Percentiles rank a stretch among this genome's conserved stretches.
Evolutionary conservation across 169 alveolate species (phyloP).

Genomic region (Cryptosporidium viatorum): DNA sequence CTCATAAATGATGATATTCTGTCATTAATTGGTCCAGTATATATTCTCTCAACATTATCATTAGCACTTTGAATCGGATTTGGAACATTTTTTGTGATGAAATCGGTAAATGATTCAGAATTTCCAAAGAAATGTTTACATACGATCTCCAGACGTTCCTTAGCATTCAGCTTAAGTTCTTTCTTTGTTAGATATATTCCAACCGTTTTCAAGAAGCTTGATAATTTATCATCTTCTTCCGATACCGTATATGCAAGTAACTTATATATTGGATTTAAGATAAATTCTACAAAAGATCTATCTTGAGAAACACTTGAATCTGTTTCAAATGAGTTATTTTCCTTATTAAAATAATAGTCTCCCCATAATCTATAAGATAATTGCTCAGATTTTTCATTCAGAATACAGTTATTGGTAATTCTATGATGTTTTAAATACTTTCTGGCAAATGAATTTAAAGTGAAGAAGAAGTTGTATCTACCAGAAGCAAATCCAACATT

Average conservation of each 20-base stretch:
- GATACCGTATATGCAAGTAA: conserved; percentile 93
- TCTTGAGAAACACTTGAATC: conserved; percentile 82
- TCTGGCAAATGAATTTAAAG: conserved; percentile 93
- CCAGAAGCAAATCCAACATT: conserved; percentile 97
- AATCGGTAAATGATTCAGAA: conserved; percentile 90
- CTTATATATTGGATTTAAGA: conserved; percentile 98
- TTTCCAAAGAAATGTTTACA: conserved; percentile 80
- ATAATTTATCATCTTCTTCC: conserved; percentile 94
- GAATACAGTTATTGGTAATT: conserved; percentile 3
- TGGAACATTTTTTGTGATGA: conserved; percentile 85
- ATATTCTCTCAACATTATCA: conserved; percentile 77
- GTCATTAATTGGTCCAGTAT: conserved; percentile 79
- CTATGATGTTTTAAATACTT: conserved; percentile 79
- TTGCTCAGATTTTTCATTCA: conserved; percentile 71
- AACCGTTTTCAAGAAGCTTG: conserved; percentile 87
- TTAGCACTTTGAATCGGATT: conserved; percentile 85
- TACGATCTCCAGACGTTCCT: conserved; percentile 80
- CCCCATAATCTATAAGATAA: conserved; percentile 92
- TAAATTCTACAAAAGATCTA: conserved; percentile 96
- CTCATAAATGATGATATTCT: conserved; percentile 25
- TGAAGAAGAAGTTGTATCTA: conserved; percentile 91
- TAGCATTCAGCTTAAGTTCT: conserved; percentile 91
- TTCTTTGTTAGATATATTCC: conserved; percentile 92
- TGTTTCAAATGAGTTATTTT: conserved; percentile 81
- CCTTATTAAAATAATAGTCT: conserved; percentile 86